Conservation (phyloP, 192 early-diverging fungal species). For the Globomyces pollinis-pini region DNA sequence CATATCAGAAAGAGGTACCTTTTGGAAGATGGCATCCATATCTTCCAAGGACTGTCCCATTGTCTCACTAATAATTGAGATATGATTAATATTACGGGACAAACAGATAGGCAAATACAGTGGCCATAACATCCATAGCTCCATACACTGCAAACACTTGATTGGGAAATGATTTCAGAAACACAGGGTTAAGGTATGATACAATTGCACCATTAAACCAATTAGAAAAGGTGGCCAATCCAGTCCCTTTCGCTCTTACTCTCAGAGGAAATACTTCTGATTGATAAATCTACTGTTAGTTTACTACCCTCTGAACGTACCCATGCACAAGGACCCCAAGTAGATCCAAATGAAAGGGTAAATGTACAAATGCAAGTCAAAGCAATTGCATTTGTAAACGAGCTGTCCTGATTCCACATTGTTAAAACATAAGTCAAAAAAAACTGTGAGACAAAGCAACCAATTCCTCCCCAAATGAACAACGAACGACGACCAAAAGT, state of each 20-base stretch:
- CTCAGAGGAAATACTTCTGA: conserved; percentile 70
- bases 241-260: conserved; percentile 56
- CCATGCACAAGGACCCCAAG: conserved; percentile 75
- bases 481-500: conserved; percentile 76
- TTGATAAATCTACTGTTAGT: conserved; percentile 79
- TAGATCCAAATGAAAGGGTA: conserved; percentile 52
- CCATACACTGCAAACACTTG: conserved; percentile 67
- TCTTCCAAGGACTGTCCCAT: conserved; percentile 79
- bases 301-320: conserved; percentile 14
- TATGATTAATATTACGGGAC: too few species aligned
- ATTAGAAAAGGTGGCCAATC: conserved; percentile 61
- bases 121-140: conserved; percentile 28
- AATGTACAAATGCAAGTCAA: conserved; percentile 67
- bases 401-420: conserved; percentile 49
- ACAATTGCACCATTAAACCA: conserved; percentile 57
- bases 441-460: conserved; percentile 58
- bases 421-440: conserved; percentile 56
- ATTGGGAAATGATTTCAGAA: conserved; percentile 33
- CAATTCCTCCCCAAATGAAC: conserved; percentile 62
- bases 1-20: too few species aligned
- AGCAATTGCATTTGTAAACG: conserved; percentile 20
- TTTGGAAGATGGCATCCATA: conserved; percentile 89
- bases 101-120: conserved; percentile 28
- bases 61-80: too few species aligned
- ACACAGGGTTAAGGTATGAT: conserved; percentile 43